Percentiles rank a stretch among this genome's conserved stretches.
These are phyloP conservation scores for Suhomyces maxii DNA, from an alignment of 1,139 yeast species.

Conservation along the genomic window DNA sequence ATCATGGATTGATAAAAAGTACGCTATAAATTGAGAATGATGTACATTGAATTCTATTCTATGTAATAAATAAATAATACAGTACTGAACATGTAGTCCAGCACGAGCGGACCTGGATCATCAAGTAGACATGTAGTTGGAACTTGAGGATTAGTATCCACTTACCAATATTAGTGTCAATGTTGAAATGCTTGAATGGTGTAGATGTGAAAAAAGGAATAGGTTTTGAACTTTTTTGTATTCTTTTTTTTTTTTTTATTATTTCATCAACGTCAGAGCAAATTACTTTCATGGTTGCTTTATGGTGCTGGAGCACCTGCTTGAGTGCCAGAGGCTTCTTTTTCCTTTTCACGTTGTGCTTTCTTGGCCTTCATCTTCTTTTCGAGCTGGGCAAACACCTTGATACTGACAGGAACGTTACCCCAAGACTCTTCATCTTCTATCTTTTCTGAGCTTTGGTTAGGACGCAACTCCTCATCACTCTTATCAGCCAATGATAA, in stretches of 20 bases:
- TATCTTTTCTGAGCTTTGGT: conserved; percentile 1
- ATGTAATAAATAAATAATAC: conserved; percentile 1
- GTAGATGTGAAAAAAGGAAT: too few species aligned
- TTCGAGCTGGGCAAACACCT: conserved; percentile 84
- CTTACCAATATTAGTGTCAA: too few species aligned
- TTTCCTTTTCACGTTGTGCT: not conserved
- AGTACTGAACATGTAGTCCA: not conserved
- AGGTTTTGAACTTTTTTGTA: too few species aligned
- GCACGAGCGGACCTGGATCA: not conserved
- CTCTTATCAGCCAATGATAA: conserved; percentile 19
- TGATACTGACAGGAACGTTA: conserved; percentile 71
- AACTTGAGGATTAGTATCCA: too few species aligned
- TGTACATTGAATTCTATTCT: not conserved
- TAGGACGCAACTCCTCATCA: conserved; percentile 11
- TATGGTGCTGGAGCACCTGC: too few species aligned
- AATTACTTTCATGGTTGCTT: too few species aligned
- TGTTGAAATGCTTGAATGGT: too few species aligned
- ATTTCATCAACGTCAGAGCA: too few species aligned
- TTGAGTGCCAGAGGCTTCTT: not conserved
- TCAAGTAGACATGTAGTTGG: not conserved
- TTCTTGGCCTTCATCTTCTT: conserved; percentile 52
- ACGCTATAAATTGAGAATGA: not conserved
- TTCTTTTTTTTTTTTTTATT: too few species aligned
- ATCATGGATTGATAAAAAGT: not conserved
- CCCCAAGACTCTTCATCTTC: conserved; percentile 53